phyloP scores from a whole-genome alignment of 805 yeast genomes.

The Pichia eremophila region DNA sequence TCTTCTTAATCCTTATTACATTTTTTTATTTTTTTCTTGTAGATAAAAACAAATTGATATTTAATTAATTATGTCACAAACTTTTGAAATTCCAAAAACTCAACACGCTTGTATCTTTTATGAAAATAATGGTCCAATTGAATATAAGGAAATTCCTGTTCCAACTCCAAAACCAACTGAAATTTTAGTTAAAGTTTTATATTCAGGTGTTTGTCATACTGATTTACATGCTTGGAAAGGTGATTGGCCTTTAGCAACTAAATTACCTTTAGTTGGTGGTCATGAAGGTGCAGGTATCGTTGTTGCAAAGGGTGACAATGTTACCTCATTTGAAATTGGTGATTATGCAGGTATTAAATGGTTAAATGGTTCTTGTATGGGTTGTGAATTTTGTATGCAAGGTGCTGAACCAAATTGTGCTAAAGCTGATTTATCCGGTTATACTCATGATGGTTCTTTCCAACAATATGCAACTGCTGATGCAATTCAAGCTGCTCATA shows the following conservation, averaged over 20 bases:
- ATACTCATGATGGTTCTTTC: slow-evolving; percentile 84
- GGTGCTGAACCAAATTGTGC: slow-evolving; percentile 65
- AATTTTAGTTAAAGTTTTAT: slow-evolving; percentile 64
- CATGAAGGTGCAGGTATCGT: slow-evolving; percentile 83
- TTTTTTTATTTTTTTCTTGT: slow-evolving; percentile 23
- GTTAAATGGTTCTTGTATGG: slow-evolving; percentile 64
- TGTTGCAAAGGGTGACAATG: slow-evolving; percentile 61
- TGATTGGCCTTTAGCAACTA: slow-evolving; percentile 72
- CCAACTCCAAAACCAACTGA: slow-evolving; percentile 68
- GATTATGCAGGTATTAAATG: slow-evolving; percentile 75
- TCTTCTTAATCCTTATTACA: no score
- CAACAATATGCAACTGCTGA: slow-evolving; percentile 86
- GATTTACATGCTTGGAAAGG: slow-evolving; percentile 88
- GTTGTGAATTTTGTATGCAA: slow-evolving; percentile 61
- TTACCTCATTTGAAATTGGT: slow-evolving; percentile 58
- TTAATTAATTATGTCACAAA: slow-evolving; percentile 34
- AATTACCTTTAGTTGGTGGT: slow-evolving; percentile 70
- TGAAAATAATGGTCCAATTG: slow-evolving; percentile 49
- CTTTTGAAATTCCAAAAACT: slow-evolving; percentile 42
- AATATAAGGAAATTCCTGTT: slow-evolving; percentile 62
- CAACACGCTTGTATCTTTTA: slow-evolving; percentile 64
- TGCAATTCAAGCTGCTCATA: slow-evolving; percentile 75
- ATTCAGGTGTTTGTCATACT: slow-evolving; percentile 86
- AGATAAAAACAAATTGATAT: slow-evolving; percentile 22
- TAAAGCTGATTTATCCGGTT: slow-evolving; percentile 67